Evolutionary conservation across 768 basidiomycete genomes (phyloP), one percentile per base, ranked within the genome.

Genomic region (Crassisporium funariophilum): DNA sequence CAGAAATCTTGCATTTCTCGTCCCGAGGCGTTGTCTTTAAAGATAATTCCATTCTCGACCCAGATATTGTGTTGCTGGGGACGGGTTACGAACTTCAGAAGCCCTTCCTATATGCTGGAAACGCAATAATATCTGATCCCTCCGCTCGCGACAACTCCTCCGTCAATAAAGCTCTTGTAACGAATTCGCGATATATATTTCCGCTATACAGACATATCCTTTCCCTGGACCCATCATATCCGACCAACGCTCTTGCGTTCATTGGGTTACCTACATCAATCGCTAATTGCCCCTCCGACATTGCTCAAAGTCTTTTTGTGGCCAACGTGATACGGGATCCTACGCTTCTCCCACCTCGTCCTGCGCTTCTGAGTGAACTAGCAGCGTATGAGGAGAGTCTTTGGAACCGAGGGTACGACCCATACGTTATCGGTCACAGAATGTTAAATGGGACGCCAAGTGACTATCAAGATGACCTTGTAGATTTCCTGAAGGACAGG

Each of bases 81-180:
- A 83, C 80, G 0, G 82, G 83, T 6, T 84, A 84, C 56, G 68
- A 81, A 46, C 49, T 76, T 39, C 69, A 67, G 16, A 65, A 80
- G 5, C 81, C 81, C 0, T 83, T 83, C 55, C 56, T 72, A 9
- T 64, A 68, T 11, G 40, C 50, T 12, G 60, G 64, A 1, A 54
- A 56, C 20, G 56, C 54, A 9, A 53, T 71, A 61, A 75, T 21
- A 44, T 65, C 60, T 5, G 58, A 64, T 46, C 63, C 51, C 16
- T 46, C 45, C 8, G 66, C 63, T 7, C 59, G 53, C 19, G 63
- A 61, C 34, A 68, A 63, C 43, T 44, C 53, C 11, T 56, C 64
- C 5, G 39, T 56, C 27, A 23, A 42, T 15, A 39, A 41, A 29
- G 48, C 50, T 1, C 69, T 83, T 23, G 68, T 72, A 13, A 77